Evolutionary conservation across 805 yeast genomes (phyloP).

Genomic region (Candida oleophila): DNA sequence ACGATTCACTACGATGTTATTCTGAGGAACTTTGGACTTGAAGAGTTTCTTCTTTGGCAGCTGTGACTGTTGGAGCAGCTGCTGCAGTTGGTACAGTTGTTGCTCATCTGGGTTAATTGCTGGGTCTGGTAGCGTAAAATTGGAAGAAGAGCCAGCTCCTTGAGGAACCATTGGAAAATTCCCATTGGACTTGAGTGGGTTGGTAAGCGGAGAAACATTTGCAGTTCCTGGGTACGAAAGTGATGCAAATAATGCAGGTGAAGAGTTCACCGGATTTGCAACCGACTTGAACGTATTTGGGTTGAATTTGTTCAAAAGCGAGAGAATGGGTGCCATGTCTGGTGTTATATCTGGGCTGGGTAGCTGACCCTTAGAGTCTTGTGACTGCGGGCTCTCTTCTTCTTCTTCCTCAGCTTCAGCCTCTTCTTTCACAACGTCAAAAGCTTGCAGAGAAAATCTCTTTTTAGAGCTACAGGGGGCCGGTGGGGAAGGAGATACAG

Average conservation of each 20-base stretch:
- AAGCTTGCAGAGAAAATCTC: constrained; percentile 5
- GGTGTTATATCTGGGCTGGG: constrained; percentile 40
- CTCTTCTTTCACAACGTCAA: constrained; percentile 3
- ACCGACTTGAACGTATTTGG: constrained; percentile 1
- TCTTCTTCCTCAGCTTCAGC: constrained; percentile 4
- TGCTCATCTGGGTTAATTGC: constrained; percentile 21
- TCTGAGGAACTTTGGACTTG: constrained; percentile 27
- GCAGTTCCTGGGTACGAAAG: constrained; percentile 19
- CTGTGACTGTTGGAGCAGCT: not conserved
- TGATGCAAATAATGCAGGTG: constrained; percentile 7
- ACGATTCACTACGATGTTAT: constrained; percentile 16
- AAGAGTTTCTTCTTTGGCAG: constrained; percentile 18
- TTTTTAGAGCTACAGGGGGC: constrained; percentile 1
- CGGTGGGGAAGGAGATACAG: not conserved
- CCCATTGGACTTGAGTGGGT: constrained; percentile 20
- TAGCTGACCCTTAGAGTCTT: constrained; percentile 12
- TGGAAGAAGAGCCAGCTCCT: constrained; percentile 6
- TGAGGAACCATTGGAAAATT: not conserved
- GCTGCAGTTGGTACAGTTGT: constrained; percentile 2
- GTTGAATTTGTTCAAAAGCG: constrained; percentile 25
- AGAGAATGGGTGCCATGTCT: constrained; percentile 33
- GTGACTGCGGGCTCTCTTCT: no score
- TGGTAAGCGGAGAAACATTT: constrained; percentile 24
- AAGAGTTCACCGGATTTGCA: constrained; percentile 3
- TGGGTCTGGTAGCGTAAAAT: constrained; percentile 40